Base-by-base conservation (phyloP, 192 early-diverging fungal species). In the Podila clonocystis region DNA sequence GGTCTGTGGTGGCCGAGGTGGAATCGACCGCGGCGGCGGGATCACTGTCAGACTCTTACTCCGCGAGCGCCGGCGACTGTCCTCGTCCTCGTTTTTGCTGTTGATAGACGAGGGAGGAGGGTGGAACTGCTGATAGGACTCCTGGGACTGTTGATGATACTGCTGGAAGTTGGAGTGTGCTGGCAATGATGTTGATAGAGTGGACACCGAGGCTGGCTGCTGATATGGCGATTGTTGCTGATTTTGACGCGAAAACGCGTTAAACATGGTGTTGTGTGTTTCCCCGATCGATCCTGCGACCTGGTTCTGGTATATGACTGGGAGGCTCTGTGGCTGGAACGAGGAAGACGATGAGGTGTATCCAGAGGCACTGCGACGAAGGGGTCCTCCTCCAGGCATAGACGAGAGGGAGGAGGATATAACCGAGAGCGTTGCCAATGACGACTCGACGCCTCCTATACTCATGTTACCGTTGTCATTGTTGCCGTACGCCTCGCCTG, bases 351-450 rank as follows among this genome's bases (percentile, higher is more conserved):
- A 61, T 31, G 55, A 60, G 41, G 29, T 20, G 9, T 29, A 49
- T 4, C 50, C 67, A 38, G 62, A 64, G 29, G 52, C 20, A 55
- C 45, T 62, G 50, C 45, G 36, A 22, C 50, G 15, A 28, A 60
- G 65, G 8, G 34, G 38, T 9, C 50, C 58, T 11, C 49, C 48
- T 19, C 17, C 1, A 7, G 41, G 34, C 48, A 11, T 24, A 20
- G 72, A 62, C 17, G 19, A 62, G n/a, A 63, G 38, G 4, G 57
- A 50, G 17, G 74, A 60, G 1, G 68, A 31, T 64, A 78, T 78
- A 29, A 71, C 75, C 24, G 75, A 71, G 7, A 78, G 68, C 11
- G 65, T 58, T 19, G 75, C 63, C 19, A 78, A 36, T 0, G 74
- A 68, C 0, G 63, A 69, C 49, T 78, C 75, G 58, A 76, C 55